Evolutionary conservation across 1,284 basidiomycete species (phyloP), one percentile per base, ranked within the genome.

Genomic region (Leucoagaricus sp.): DNA sequence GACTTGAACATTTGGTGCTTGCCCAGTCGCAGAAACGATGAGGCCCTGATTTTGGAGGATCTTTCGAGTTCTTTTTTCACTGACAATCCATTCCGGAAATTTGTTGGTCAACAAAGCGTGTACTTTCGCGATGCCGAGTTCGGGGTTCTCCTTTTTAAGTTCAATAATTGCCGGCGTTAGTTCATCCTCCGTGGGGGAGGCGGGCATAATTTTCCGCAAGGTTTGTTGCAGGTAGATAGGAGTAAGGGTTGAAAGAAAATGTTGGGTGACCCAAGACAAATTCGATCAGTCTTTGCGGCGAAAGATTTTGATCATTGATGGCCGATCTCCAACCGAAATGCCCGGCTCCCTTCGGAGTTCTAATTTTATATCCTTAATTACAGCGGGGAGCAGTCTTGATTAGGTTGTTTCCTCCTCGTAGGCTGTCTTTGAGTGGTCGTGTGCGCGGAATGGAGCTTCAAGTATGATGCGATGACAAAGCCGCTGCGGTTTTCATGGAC

Each of bases 51-150:
- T 74, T 61, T 89, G 86, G 2, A 91, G 70, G 45, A 89, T 72
- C 69, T 90, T 93, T 53, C 85, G 76, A 8, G 88, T 81, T 13
- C 92, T 81, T 67, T 93, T 93, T 71, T 94, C 92, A 69, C 88
- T 90, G 60, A 94, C 87, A 0, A 79, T 69, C 91, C 91, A 93
- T 19, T 79, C 75, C 1, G 88, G 81, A 62, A 89, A 73, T 4
- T 75, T 72, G 5, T 76, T 67, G 29, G 89, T 79, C 15, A 94
- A 72, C 10, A 83, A 75, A 1, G 80, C 75, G 58, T 91, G 86
- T 1, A 92, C 76, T 72, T 92, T 94, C 3, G 78, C 64, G 34
- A 90, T 82, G 1, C 92, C 92, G 15, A 91, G 76, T 0, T 77
- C 69, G 0, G 89, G 84, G 53, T 91, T 77, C 31, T 75, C 71